Base-by-base conservation (phyloP, 2,329 filamentous ascomycete species). In the Aquanectria penicillioides region DNA sequence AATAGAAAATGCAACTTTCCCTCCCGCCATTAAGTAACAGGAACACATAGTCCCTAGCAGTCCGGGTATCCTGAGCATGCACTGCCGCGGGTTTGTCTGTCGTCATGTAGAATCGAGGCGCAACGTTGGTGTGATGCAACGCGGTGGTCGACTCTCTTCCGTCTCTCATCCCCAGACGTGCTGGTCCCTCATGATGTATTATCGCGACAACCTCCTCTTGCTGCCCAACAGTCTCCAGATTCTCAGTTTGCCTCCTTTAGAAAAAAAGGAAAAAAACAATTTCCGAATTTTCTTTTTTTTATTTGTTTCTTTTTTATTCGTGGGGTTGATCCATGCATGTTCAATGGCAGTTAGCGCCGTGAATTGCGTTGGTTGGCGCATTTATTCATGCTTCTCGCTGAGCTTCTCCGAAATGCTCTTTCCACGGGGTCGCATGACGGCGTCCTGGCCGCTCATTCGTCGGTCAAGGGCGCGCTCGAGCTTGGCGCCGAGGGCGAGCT, bases 361-460 rank as follows among this genome's bases (percentile, higher is more conserved):
- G n/a, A 17, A 25, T 40, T 43, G 41, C 50, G 33, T 51, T 20
- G 43, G 25, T 25, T 31, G 15, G n/a, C 20, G 34, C 33, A 43
- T 61, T 66, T 73, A 71, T 33, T 65, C 59, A 36, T 68, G 65
- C 69, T 78, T 79, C 64, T 78, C 77, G 61, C 67, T 69, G 23
- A 73, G 65, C 59, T 74, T 74, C 68, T 78, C 63, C 44, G 69
- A 64, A 26, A 69, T 65, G 47, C 71, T 78, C 68, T 78, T 74
- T 48, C 73, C 70, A 26, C 80, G 77, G 18, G 81, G 86, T 64
- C 90, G 87, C 83, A 95, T 94, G 75, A 92, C 89, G 65, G 94
- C 94, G 71, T 97, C 94, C 77, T 97, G 94, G 67, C 91, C 81
- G 23, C 86, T 90, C 93, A 97, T 95, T 71, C 94, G 87, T 66